Evolutionary conservation across 2,329 filamentous ascomycete species (phyloP), one percentile per base, ranked within the genome.

Genomic region (Fusarium udum): DNA sequence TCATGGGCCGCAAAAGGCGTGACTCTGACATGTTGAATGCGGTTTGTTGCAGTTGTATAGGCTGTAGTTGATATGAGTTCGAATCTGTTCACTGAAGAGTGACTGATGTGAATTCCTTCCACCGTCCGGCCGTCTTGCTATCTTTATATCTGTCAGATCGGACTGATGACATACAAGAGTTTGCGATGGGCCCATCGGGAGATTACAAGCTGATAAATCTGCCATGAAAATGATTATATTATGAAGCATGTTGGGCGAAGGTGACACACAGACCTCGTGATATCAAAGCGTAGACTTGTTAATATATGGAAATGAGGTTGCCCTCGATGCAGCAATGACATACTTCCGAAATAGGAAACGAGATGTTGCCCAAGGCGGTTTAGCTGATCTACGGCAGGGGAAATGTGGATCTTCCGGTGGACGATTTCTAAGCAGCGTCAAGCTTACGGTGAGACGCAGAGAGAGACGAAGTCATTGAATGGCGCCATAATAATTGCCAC

Each of bases 1-100:
- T 81, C 52, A 87, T 68, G 6, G 85, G 84, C 40, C 80, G 77
- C 77, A 87, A 87, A 24, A 87, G 84, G 7, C 58, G 74, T 10
- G 75, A 75, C 20, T 77, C 39, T 18, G 67, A 1, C 77, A 78
- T 78, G 3, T 0, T 51, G 9, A 37, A 20, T 2, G 8, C 0
- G 6, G 1, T 15, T 16, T 0, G 0, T 22, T 37, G 14, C 12
- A 11, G 1, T 4, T 14, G 11, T 22, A 16, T 22, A 2, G 9
- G 22, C 1, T 12, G 0, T 13, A 18, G 24, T 4, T 7, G n/a
- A 7, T 6, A 1, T 9, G 7, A 2, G 32, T 22, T 39, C 1
- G 13, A 28, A 18, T 4, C 0, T 55, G 14, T 22, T 39, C 1
- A 18, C 0, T 53, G 13, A 53, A 18, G 2, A 39, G 5, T 9